Conservation (phyloP, 169 alveolate genomes). For the Toxoplasma gondii region DNA sequence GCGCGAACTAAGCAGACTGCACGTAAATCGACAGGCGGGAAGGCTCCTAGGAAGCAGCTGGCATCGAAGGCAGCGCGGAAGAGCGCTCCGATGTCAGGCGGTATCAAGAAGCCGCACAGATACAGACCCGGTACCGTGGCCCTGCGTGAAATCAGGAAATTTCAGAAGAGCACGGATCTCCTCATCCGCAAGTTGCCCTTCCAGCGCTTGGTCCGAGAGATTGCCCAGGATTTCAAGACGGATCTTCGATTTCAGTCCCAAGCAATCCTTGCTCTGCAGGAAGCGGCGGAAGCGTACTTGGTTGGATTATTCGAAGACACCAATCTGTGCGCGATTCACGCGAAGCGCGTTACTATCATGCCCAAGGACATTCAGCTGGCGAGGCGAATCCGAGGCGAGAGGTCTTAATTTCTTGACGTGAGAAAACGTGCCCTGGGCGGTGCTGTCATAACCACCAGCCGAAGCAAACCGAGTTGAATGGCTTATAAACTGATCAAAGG, state of each 20-base stretch:
- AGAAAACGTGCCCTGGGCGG: background rate
- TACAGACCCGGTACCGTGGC: conserved; percentile 99
- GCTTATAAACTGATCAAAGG: too few relatives aligned
- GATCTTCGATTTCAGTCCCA: conserved; percentile 97
- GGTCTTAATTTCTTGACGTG: conserved; percentile 75
- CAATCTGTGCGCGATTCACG: conserved; percentile 99
- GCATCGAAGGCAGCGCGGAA: conserved; percentile 97
- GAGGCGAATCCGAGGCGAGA: conserved; percentile 98
- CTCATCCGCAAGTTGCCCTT: conserved; percentile 98
- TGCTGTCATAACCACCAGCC: too few relatives aligned
- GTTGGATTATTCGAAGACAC: conserved; percentile 99
- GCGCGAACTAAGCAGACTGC: conserved; percentile 98
- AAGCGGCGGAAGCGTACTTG: conserved; percentile 98
- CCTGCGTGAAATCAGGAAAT: conserved; percentile 97
- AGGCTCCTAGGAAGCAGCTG: conserved; percentile 96
- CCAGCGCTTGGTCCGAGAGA: conserved; percentile 98
- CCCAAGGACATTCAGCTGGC: conserved; percentile 99
- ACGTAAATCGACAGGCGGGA: conserved; percentile 96
- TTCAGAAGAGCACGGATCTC: conserved; percentile 96
- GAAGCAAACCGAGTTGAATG: too few relatives aligned
- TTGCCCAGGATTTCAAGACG: conserved; percentile 96
- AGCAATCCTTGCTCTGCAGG: conserved; percentile 97
- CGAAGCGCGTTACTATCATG: conserved; percentile 99
- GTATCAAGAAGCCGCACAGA: conserved; percentile 94
- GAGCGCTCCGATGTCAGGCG: conserved; percentile 93